Base-by-base conservation (phyloP, 371 early-diverging fungal species). In the Mucor plumbeus region DNA sequence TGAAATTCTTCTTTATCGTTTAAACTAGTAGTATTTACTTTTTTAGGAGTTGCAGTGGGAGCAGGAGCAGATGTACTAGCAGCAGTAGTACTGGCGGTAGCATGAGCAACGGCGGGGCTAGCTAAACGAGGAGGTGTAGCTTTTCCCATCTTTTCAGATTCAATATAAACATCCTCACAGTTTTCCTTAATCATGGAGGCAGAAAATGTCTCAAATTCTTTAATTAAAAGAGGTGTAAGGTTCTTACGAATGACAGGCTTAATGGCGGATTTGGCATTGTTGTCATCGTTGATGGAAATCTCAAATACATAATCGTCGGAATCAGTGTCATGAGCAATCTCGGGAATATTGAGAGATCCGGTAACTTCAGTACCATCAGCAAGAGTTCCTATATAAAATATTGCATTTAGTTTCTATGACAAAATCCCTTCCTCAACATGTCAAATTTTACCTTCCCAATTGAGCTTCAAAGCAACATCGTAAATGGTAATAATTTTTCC, bases 291-390 rank as follows among this genome's bases (percentile, higher is more conserved):
- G 21, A 91, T 77, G 9, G 88, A 78, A 21, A 96, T 87, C 44
- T 94, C 92, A 71, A 93, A 93, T 91, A 91, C 93, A 73, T 95
- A 86, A 61, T 95, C 94, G 56, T 91, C 90, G 1, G 67, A 36
- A 5, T 90, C 90, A 9, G 94, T 92, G 73, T 95, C 97, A 70
- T 97, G 95, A 61, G 94, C 94, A 47, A 94, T 90, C 76, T 98
- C 98, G 19, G 97, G 97, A 50, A 98, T 85, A 17, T 81, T 76
- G 72, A 97, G 90, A 63, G 84, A 88, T 7, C 98, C 98, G 14
- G 82, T 73, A 7, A 88, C 92, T 40, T 78, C 80, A 14, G 80
- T 88, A 21, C 90, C 97, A 71, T 88, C 88, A 33, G 83, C 71
- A 43, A 81, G 72, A 48, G 76, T 78, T 40, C 90, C 91, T 91